Conservation (phyloP, 345 rosid genomes). For the Linum lewisii region DNA sequence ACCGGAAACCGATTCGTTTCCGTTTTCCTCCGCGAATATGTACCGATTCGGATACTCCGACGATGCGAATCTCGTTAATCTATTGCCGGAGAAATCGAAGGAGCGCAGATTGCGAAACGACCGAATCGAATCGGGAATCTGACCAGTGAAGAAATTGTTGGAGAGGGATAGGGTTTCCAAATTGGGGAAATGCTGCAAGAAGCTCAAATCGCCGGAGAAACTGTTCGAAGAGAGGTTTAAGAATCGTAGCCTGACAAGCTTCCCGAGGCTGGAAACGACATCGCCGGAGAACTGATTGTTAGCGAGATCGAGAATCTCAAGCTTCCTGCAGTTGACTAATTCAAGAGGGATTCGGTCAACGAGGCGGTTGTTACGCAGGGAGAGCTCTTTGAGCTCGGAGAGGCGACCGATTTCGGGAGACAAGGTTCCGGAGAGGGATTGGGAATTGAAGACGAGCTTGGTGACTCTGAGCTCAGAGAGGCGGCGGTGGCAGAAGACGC, state of each 20-base stretch:
- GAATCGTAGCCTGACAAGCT: conserved; percentile 46
- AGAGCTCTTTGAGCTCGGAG: conserved; percentile 66
- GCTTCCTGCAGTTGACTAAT: conserved; percentile 56
- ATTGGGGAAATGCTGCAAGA: conserved; percentile 64
- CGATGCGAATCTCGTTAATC: conserved; percentile 15
- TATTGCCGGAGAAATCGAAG: conserved; percentile 68
- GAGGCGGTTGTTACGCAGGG: conserved; percentile 52
- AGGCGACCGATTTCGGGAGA: conserved; percentile 62
- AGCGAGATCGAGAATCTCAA: conserved; percentile 59
- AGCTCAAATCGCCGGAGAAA: conserved; percentile 61
- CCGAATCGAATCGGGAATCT: conserved; percentile 46
- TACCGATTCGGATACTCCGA: conserved; percentile 42
- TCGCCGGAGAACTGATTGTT: conserved; percentile 61
- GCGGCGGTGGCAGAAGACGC: conserved; percentile 68
- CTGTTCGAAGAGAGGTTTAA: conserved; percentile 60
- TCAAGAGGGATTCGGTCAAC: conserved; percentile 45
- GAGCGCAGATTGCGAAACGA: conserved; percentile 68
- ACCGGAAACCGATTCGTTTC: neutral
- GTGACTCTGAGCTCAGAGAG: conserved; percentile 57
- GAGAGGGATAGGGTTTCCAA: conserved; percentile 65
- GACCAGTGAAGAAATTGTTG: conserved; percentile 69
- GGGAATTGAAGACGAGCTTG: conserved; percentile 48
- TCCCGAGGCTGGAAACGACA: conserved; percentile 45
- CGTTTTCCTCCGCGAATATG: conserved; percentile 33
- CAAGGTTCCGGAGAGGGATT: conserved; percentile 40